phyloP scores from a whole-genome alignment of 139 green algal genomes.

The Nannochloris sp. region DNA sequence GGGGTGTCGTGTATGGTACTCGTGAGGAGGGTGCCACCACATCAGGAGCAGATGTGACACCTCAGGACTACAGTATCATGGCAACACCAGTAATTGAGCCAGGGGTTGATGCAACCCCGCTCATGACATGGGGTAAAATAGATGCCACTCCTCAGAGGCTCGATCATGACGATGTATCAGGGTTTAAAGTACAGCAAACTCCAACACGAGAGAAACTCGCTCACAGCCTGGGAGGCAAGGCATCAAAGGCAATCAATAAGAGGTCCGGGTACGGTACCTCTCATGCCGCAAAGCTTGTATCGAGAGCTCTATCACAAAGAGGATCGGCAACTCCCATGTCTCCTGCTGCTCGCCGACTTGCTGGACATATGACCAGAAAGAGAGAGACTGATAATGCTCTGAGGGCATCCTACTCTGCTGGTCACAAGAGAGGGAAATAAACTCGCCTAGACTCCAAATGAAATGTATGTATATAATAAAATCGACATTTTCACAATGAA shows the following conservation, averaged over 20 bases:
- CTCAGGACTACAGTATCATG: slow-evolving; percentile 26
- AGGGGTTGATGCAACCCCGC: slow-evolving; percentile 42
- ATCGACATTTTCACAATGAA: too few species aligned
- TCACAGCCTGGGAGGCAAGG: slow-evolving; percentile 9
- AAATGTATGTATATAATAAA: too few species aligned
- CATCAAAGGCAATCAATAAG: not conserved
- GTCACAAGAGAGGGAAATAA: not conserved
- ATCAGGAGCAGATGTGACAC: not conserved
- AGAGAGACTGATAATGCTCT: not conserved
- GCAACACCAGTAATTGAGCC: slow-evolving; percentile 41
- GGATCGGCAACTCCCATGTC: slow-evolving; percentile 9
- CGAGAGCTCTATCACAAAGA: not conserved
- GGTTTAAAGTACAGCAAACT: slow-evolving; percentile 22
- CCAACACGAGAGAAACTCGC: slow-evolving; percentile 5
- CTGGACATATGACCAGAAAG: slow-evolving; percentile 5
- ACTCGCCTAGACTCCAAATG: too few species aligned
- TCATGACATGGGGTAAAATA: slow-evolving; percentile 87
- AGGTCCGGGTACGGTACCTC: not conserved
- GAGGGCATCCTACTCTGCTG: not conserved
- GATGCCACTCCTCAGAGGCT: slow-evolving; percentile 61
- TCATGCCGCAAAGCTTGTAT: not conserved
- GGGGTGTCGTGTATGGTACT: not conserved
- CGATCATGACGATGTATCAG: slow-evolving; percentile 20
- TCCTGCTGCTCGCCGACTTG: slow-evolving; percentile 15
- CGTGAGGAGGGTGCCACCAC: not conserved